These are phyloP conservation scores for Phytophthora sp. DNA, from an alignment of 352 stramenopile species.

Conservation along the genomic window DNA sequence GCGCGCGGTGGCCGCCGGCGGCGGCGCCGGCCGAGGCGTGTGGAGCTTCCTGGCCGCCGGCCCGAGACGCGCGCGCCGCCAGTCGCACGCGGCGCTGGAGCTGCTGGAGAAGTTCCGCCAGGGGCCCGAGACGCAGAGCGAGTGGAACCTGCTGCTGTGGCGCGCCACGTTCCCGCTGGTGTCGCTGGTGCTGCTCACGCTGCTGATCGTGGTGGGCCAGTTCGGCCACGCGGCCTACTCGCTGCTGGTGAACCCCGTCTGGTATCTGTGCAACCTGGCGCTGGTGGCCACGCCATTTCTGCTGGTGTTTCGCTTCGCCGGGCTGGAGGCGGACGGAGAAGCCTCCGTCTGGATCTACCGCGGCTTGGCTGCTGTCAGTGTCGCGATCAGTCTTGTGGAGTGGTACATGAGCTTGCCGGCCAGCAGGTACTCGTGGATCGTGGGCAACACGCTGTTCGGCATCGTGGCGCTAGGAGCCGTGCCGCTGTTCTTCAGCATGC, in stretches of 20 bases:
- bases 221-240: constrained; percentile 74
- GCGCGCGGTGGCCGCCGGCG: constrained; percentile 8
- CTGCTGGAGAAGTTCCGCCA: constrained; percentile 79
- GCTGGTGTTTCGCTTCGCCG: constrained; percentile 73
- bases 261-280: constrained; percentile 81
- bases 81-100: constrained; percentile 53
- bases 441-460: constrained; percentile 84
- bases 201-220: constrained; percentile 67
- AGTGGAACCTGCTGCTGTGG: constrained; percentile 85
- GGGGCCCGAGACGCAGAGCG: constrained; percentile 73
- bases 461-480: constrained; percentile 67
- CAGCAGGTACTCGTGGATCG: constrained; percentile 70
- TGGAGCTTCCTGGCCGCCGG: constrained; percentile 18
- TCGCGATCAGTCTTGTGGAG: constrained; percentile 63
- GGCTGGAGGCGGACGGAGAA: constrained; percentile 30
- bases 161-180: constrained; percentile 82
- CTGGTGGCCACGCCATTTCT: constrained; percentile 79
- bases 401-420: constrained; percentile 69
- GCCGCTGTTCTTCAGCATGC: constrained; percentile 73
- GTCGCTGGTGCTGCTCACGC: constrained; percentile 75
- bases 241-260: constrained; percentile 70
- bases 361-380: constrained; percentile 49
- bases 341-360: constrained; percentile 54
- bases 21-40: not conserved
- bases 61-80: constrained; percentile 22